Evolutionary conservation across 352 stramenopile genomes (phyloP), one percentile per base, ranked within the genome.

Genomic region (Phytophthora palmivora): DNA sequence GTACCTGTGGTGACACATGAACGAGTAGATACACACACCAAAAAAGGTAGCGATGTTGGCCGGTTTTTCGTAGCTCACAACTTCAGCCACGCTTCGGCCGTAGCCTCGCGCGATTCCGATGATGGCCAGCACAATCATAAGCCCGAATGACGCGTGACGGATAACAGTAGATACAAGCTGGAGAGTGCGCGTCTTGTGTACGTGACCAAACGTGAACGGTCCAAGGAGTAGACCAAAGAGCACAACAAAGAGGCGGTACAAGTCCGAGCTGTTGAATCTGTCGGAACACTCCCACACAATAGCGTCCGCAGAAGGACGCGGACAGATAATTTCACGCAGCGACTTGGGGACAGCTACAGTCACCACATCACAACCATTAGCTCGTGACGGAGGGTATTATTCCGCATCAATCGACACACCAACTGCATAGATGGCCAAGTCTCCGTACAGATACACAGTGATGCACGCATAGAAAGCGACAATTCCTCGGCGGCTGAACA

Each of bases 1-100:
- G 11, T 67, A 94, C 85, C 85, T 95, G 77, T 96, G 87, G 58
- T 96, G 87, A 62, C 87, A 96, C 87, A 96, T 96, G 79, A 96
- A 96, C 30, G 87, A 94, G 63, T 96, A 96, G 56, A 96, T 96
- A 68, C 82, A 94, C 16, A 94, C 84, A 32, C 87, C 87, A 57
- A 94, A 96, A 66, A 96, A 92, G 10, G 80, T 92, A 33, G 84
- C 70, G 49, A 96, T 75, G 45, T 88, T 90, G 28, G 74, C 61
- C 0, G 85, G 76, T 44, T 89, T 79, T 63, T 94, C 84, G 65
- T 94, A 88, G 34, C 63, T 81, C 14, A 94, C 47, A 34, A 94
- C 85, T 41, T 94, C 83, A 11, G 78, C 61, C 10, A 87, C 48
- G 16, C 65, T 78, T 18, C 82, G 84, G 4, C 87, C 85, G 43